Evolutionary conservation across 2,329 filamentous ascomycete genomes (phyloP).

Genomic region (Zalaria obscura): DNA sequence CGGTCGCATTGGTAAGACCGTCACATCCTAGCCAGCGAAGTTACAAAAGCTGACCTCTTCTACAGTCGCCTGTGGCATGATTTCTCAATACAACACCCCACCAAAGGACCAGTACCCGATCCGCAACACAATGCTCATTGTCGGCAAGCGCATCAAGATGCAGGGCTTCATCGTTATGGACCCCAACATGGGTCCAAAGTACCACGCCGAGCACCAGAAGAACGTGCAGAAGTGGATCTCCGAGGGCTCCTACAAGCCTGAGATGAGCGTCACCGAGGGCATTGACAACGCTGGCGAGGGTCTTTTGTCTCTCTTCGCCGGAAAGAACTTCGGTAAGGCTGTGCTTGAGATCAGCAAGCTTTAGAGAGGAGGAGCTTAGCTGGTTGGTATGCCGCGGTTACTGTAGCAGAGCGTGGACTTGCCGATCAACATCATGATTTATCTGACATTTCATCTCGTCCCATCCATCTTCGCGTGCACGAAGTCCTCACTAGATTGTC

Average conservation of each 20-base stretch:
- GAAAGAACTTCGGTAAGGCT: conserved; percentile 79
- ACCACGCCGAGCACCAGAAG: conserved; percentile 58
- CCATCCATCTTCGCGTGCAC: no score
- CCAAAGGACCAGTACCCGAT: conserved; percentile 47
- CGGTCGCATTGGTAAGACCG: conserved; percentile 43
- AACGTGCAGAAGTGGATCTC: conserved; percentile 62
- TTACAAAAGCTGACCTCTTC: not conserved
- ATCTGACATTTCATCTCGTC: no score
- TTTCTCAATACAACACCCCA: conserved; percentile 60
- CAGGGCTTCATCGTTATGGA: conserved; percentile 64
- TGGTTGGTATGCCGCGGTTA: no score
- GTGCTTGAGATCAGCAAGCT: conserved; percentile 47
- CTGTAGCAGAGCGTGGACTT: no score
- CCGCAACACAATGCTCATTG: conserved; percentile 48
- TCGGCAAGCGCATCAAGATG: conserved; percentile 56
- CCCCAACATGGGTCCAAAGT: conserved; percentile 50
- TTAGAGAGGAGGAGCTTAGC: not conserved
- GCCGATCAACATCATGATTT: no score
- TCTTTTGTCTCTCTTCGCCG: conserved; percentile 59
- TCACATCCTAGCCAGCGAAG: conserved; percentile 2
- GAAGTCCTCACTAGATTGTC: no score
- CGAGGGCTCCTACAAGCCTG: conserved; percentile 60
- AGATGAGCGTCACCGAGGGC: conserved; percentile 54
- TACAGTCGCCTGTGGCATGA: conserved; percentile 43
- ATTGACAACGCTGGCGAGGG: conserved; percentile 66